These are phyloP conservation scores for Alternaria angustiovoidea DNA, from an alignment of 2,329 filamentous ascomycete species.

Conservation along the genomic window DNA sequence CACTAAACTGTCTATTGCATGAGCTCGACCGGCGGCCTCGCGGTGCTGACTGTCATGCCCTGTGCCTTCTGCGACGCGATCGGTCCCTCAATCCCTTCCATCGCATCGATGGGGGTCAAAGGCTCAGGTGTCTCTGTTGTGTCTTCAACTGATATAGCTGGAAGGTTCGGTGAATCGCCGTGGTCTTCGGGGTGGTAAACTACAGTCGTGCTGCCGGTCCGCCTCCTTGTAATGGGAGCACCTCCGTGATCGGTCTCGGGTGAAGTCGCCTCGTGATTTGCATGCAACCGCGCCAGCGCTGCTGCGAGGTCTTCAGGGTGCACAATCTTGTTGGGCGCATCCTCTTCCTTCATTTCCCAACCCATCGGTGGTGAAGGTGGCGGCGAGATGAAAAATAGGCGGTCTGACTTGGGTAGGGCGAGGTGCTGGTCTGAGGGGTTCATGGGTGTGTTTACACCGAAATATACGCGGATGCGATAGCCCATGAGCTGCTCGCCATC, in stretches of 20 bases:
- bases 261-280: conserved; percentile 39
- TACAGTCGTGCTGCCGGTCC: conserved; percentile 65
- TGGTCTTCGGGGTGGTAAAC: conserved; percentile 71
- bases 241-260: conserved; percentile 35
- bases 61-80: conserved; percentile 46
- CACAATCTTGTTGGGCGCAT: conserved; percentile 71
- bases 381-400: conserved; percentile 72
- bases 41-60: conserved; percentile 44
- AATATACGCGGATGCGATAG: conserved; percentile 55
- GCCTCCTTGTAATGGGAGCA: conserved; percentile 34
- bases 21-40: conserved; percentile 52
- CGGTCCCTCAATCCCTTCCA: conserved; percentile 47
- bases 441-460: conserved; percentile 49
- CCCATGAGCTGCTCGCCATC: conserved; percentile 79
- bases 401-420: conserved; percentile 62
- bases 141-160: conserved; percentile 71
- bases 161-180: conserved; percentile 65
- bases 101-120: conserved; percentile 58
- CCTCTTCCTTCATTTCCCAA: conserved; percentile 70
- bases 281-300: conserved; percentile 63
- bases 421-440: conserved; percentile 52
- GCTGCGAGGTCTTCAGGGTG: conserved; percentile 68
- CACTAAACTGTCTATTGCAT: conserved; percentile 36
- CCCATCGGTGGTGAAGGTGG: conserved; percentile 70
- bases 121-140: conserved; percentile 59